Base-by-base conservation (phyloP, 225 moss, liverwort and hornwort species). In the Pleurozium schreberi region DNA sequence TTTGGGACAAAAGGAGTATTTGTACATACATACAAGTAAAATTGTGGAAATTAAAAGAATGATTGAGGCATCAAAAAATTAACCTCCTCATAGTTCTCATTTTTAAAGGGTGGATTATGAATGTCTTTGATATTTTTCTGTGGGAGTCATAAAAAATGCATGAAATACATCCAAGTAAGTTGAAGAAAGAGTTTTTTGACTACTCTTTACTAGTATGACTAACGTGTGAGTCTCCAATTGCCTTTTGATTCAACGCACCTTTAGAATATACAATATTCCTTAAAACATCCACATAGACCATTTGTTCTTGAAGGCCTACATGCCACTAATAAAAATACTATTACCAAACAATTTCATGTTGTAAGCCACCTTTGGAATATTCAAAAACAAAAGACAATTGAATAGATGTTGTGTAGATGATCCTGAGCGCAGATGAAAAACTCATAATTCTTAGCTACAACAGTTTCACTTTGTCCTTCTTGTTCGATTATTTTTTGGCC, bases 361-460 rank as follows among this genome's bases (percentile, higher is more conserved):
- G 4, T 25, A 26, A 42, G 26, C 10, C 26, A 70, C 42, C 5
- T 25, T 1, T 0, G 0, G 1, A 0, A 70, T 42, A 42, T 70
- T 25, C 1, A 22, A 4, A 69, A 40, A 23, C 2, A 4, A 69
- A 23, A 40, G 40, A 6, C 4, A 69, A 22, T 69, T 68, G 68
- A 68, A 4, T 2, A 38, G 2, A 13, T 69, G 4, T 67, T 38
- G 11, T 40, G 12, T 0, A 70, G 1, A 23, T 40, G 2, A n/a
- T 21, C 8, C 5, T 66, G 36, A 19, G 6, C 18, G 9, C 5
- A 8, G 6, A 65, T 34, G 17, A 65, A 3, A 66, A 66, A 66
- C 2, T 5, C 0, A 2, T 36, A 66, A 66, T 18, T 3, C 9
- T 19, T 36, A 18, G 18, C 36, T 38, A 66, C 1, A 0, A 20